A percentile compares a stretch with the other conserved stretches of the same genome.
Conservation (phyloP, 2,329 filamentous ascomycete species). For the Fonsecaea pugnacius region DNA sequence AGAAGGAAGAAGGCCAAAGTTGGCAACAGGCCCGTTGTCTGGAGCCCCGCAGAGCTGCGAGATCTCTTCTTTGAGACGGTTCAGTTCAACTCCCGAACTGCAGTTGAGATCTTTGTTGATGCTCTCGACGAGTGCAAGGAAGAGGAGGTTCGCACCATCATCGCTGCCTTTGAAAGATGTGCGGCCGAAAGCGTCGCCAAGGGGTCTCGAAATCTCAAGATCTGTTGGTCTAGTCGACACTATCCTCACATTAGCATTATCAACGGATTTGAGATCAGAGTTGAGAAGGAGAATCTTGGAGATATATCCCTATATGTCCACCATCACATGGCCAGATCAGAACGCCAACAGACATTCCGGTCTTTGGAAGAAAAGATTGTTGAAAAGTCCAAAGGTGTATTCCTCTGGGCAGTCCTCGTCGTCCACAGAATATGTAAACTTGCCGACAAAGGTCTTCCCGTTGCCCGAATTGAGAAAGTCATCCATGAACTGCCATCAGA, state of each 20-base stretch:
- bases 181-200: conserved; percentile 11
- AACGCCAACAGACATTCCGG: not conserved
- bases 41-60: conserved; percentile 2
- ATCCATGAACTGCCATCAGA: conserved; percentile 14
- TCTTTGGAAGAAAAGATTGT: conserved; percentile 42
- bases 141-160: conserved; percentile 44
- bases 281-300: conserved; percentile 45
- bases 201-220: conserved; percentile 33
- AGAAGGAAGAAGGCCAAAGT: not conserved
- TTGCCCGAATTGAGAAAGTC: not conserved
- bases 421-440: conserved; percentile 53
- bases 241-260: conserved; percentile 48
- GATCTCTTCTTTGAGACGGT: conserved; percentile 19
- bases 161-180: conserved; percentile 43
- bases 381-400: conserved; percentile 48
- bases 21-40: not conserved
- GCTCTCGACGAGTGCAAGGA: conserved; percentile 54
- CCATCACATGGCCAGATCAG: not conserved
- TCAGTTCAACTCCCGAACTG: not conserved
- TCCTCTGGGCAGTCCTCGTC: conserved; percentile 54
- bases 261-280: conserved; percentile 39
- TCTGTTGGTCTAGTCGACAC: conserved; percentile 51
- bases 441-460: conserved; percentile 37
- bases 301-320: conserved; percentile 7
- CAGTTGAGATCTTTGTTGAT: conserved; percentile 42